Evolutionary conservation across 73 alveolate species (phyloP).

Genomic region (Paraurostyla sp.): DNA sequence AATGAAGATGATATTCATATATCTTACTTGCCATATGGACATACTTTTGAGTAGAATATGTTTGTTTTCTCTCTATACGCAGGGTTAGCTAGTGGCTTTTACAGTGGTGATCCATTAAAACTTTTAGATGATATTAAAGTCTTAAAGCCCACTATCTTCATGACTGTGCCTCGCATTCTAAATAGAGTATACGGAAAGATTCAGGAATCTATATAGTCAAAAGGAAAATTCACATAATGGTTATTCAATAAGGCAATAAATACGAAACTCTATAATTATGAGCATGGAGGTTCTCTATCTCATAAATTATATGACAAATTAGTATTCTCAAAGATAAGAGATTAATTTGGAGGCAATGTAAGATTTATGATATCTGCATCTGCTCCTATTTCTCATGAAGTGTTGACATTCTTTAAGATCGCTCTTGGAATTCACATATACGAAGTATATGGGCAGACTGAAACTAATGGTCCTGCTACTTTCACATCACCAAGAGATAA

Average conservation of each 20-base stretch:
- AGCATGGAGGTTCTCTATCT: slow-evolving; percentile 51
- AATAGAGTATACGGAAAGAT: slow-evolving; percentile 76
- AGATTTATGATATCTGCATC: slow-evolving; percentile 58
- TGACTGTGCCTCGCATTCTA: slow-evolving; percentile 82
- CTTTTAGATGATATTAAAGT: slow-evolving; percentile 78
- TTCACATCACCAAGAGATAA: not conserved
- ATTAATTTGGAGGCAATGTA: slow-evolving; percentile 63
- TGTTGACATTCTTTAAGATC: slow-evolving; percentile 44
- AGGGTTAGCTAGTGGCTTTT: slow-evolving; percentile 73
- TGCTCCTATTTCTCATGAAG: slow-evolving; percentile 73
- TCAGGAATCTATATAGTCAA: slow-evolving; percentile 27
- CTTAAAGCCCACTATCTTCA: slow-evolving; percentile 84
- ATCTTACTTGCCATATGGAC: slow-evolving; percentile 76
- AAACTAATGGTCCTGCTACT: slow-evolving; percentile 54
- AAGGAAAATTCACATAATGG: slow-evolving; percentile 56
- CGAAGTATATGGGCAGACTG: slow-evolving; percentile 63
- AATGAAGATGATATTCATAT: slow-evolving; percentile 59
- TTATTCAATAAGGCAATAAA: slow-evolving; percentile 75
- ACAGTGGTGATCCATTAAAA: slow-evolving; percentile 69
- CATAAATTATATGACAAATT: slow-evolving; percentile 64
- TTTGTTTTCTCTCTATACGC: slow-evolving; percentile 55
- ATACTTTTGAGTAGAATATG: slow-evolving; percentile 63
- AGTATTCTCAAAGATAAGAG: slow-evolving; percentile 48
- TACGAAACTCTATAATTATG: slow-evolving; percentile 44
- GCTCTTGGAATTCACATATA: slow-evolving; percentile 48